phyloP scores from a whole-genome alignment of 2,329 filamentous ascomycete genomes.

The Fusarium dlaminii region DNA sequence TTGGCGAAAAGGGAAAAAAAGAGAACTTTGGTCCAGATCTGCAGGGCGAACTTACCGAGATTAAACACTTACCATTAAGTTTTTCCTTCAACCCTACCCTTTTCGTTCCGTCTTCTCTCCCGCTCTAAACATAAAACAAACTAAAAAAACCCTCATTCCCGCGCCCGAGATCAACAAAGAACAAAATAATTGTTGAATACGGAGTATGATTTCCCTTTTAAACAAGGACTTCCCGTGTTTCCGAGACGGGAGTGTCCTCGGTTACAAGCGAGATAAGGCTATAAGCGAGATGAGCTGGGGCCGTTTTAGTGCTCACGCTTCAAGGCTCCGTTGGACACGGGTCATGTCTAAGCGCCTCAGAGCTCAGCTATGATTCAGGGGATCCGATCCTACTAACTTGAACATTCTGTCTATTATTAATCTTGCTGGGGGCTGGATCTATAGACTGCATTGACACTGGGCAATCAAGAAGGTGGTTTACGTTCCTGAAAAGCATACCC shows the following conservation, averaged over 20 bases:
- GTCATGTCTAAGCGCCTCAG: neutral
- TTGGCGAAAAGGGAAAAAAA: neutral
- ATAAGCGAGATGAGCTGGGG: slow-evolving; percentile 11
- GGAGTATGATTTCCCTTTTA: neutral
- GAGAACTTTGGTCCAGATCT: neutral
- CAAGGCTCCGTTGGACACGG: neutral
- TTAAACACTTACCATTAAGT: neutral
- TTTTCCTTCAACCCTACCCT: neutral
- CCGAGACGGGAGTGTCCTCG: slow-evolving; percentile 21
- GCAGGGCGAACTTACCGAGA: neutral
- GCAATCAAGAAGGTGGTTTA: neutral
- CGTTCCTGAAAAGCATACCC: neutral
- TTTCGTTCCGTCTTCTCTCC: neutral
- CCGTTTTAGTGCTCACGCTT: slow-evolving; percentile 9
- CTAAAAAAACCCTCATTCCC: neutral
- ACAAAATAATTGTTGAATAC: neutral
- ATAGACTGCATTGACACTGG: neutral
- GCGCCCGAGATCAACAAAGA: neutral
- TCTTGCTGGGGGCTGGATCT: neutral
- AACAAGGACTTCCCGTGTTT: neutral
- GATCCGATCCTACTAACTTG: neutral
- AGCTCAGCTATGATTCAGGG: neutral
- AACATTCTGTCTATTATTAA: neutral
- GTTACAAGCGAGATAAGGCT: slow-evolving; percentile 32
- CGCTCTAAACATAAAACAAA: neutral